These are phyloP conservation scores for Acanthamoeba royreba DNA, from an alignment of 208 protist species.

Conservation along the genomic window DNA sequence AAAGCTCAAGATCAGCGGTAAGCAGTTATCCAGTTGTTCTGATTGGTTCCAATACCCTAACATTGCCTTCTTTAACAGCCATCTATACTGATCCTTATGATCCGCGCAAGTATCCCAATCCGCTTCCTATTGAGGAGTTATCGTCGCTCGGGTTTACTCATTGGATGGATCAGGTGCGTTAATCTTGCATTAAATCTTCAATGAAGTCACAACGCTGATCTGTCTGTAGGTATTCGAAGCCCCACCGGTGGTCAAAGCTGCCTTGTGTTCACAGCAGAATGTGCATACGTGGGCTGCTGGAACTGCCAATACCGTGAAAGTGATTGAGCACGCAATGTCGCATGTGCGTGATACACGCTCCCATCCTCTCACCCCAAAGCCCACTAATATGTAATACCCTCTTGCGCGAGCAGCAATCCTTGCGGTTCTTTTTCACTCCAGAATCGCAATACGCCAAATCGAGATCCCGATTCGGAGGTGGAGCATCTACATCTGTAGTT, in stretches of 20 bases:
- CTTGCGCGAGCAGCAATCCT: not conserved
- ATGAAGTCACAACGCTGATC: no score
- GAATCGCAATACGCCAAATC: not conserved
- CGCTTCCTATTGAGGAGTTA: not conserved
- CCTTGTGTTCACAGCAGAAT: not conserved
- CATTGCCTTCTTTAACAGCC: not conserved
- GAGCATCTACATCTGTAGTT: not conserved
- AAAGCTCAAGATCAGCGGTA: constrained; percentile 5
- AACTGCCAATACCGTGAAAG: not conserved
- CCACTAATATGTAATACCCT: not conserved
- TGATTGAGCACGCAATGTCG: not conserved
- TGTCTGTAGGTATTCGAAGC: constrained; percentile 41
- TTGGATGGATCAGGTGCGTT: not conserved
- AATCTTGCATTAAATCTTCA: not conserved
- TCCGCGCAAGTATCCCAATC: not conserved
- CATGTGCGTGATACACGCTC: not conserved
- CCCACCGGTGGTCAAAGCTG: not conserved
- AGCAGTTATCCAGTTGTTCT: not conserved
- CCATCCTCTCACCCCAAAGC: not conserved
- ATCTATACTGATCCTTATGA: not conserved
- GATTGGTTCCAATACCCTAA: not conserved
- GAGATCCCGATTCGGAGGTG: constrained; percentile 49
- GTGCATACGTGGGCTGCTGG: not conserved
- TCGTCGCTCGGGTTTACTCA: not conserved
- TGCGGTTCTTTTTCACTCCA: constrained; percentile 45